Conservation (phyloP, 139 green algal genomes). For the Ulvella scutata region DNA sequence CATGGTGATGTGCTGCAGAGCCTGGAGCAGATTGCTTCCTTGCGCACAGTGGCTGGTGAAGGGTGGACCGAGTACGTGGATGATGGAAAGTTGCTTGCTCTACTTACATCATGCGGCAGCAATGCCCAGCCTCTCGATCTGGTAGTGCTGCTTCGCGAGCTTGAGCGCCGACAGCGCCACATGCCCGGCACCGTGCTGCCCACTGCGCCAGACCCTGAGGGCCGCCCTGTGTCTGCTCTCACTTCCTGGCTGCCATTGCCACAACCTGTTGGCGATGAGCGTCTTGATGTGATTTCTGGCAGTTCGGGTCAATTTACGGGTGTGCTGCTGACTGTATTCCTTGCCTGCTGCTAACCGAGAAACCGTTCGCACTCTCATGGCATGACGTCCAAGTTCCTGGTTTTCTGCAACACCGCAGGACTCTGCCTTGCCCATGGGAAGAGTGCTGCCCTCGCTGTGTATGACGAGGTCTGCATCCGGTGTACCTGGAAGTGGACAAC, state of each 20-base stretch:
- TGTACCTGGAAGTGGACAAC: too few relatives aligned
- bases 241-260: not conserved
- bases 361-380: too few relatives aligned
- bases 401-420: too few relatives aligned
- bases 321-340: too few relatives aligned
- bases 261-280: too few relatives aligned
- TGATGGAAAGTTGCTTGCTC: not conserved
- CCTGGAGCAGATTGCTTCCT: not conserved
- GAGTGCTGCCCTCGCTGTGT: too few relatives aligned
- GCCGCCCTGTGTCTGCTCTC: not conserved
- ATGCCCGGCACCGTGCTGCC: not conserved
- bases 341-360: too few relatives aligned
- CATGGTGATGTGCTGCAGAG: not conserved
- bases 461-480: too few relatives aligned
- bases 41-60: not conserved
- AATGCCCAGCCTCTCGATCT: not conserved
- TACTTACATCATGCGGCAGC: not conserved
- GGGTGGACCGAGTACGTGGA: not conserved
- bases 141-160: not conserved
- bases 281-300: too few relatives aligned
- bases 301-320: too few relatives aligned
- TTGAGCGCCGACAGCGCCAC: not conserved
- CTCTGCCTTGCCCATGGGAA: too few relatives aligned
- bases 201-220: not conserved
- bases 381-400: too few relatives aligned